Conservation (phyloP, 495 filamentous ascomycete genomes). For the Beverwykella pulmonaria region DNA sequence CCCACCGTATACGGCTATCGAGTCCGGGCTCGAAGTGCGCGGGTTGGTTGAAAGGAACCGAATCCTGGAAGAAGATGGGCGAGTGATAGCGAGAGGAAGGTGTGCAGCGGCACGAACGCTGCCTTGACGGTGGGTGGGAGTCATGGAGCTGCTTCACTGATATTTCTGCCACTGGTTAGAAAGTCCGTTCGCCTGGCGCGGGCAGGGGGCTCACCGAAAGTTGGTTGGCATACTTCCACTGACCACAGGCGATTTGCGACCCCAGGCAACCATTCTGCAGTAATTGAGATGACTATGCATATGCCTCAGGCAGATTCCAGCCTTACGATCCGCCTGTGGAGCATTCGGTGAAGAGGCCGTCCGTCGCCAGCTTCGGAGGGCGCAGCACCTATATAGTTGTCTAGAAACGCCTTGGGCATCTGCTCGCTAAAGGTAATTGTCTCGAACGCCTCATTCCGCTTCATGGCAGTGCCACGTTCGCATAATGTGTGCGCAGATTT, state of each 20-base stretch:
- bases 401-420: constrained; percentile 4
- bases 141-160: not conserved
- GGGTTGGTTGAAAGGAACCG: not conserved
- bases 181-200: not conserved
- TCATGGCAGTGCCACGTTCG: not conserved
- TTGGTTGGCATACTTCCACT: not conserved
- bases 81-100: not conserved
- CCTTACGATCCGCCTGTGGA: not conserved
- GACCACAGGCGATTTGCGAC: not conserved
- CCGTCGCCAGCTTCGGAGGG: not conserved
- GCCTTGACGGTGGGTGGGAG: not conserved
- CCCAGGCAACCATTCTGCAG: not conserved
- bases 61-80: not conserved
- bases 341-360: not conserved
- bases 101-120: not conserved
- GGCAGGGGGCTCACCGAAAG: not conserved
- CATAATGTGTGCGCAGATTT: not conserved
- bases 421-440: not conserved
- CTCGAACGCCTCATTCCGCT: not conserved
- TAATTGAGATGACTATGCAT: not conserved
- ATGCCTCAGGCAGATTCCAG: not conserved
- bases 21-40: not conserved
- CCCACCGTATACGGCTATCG: not conserved
- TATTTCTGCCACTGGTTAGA: not conserved
- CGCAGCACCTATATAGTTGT: constrained; percentile 12